Base-by-base conservation (phyloP, 768 basidiomycete species). In the Rhodotorula taiwanensis region DNA sequence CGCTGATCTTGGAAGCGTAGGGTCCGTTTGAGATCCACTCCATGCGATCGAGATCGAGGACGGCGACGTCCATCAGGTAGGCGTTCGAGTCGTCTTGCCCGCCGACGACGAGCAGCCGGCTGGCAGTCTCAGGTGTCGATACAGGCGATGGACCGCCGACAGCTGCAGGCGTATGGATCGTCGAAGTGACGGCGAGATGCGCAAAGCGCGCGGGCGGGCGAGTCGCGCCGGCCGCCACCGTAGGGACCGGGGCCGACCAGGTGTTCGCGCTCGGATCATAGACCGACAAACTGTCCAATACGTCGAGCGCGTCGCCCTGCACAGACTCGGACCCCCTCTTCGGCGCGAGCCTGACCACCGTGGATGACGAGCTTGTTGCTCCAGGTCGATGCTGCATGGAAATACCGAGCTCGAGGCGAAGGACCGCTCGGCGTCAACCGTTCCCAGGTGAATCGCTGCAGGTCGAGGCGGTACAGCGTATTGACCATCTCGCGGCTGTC, bases 1-100 rank as follows among this genome's bases (percentile, higher is more conserved):
- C 91, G 5, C 94, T 94, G 72, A 89, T 91, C 76, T 95, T 90
- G 21, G 88, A 82, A 1, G 87, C 87, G 68, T 89, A 91, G 62
- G 84, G 83, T 52, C 85, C 84, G 36, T 82, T 79, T 70, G 86
- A 84, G 0, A 89, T 81, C 93, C 94, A 98, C 11, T 81, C 78
- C 74, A 82, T 83, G 18, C 77, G 76, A 23, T 79, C 75, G 41
- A 98, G 81, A 74, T 98, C 91, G 70, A 86, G 92, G 11, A 94
- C 87, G 74, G 89, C 86, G 25, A 52, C 31, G 64, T 62, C 58
- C 1, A 43, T 8, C 33, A 65, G 2, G 53, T 69, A 65, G 89
- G 30, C 94, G 80, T 93, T 94, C 69, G 83, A 83, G 67, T 93
- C 82, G 75, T 97, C 90, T 74, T 99, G 95, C 0, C 95, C 95